Conservation (phyloP, 106 monocot genomes). For the Narthecium ossifragum region DNA sequence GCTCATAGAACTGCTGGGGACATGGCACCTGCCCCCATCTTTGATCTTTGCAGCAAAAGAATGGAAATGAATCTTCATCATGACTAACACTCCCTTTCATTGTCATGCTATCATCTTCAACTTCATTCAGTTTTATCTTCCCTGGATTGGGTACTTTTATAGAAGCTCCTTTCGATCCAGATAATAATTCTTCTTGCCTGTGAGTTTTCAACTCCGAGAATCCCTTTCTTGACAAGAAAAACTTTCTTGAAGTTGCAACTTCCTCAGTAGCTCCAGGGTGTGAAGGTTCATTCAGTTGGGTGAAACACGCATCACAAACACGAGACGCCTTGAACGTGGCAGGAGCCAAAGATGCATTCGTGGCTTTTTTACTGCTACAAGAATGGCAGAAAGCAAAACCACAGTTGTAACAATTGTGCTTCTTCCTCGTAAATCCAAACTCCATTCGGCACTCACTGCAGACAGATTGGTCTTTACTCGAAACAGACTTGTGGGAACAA, state of each 20-base stretch:
- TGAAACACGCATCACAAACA: conserved; percentile 68
- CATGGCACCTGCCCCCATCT: conserved; percentile 85
- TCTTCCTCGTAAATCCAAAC: conserved; percentile 81
- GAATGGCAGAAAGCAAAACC: conserved; percentile 60
- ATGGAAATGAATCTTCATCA: conserved; percentile 4
- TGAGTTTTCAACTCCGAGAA: conserved; percentile 21
- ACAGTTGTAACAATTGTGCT: conserved; percentile 84
- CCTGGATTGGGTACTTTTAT: conserved; percentile 25
- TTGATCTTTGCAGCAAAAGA: conserved; percentile 6
- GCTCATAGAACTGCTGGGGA: conserved; percentile 37
- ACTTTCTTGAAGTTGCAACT: conserved; percentile 25
- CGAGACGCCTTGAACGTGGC: conserved; percentile 40
- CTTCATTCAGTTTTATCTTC: conserved; percentile 14
- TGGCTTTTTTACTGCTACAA: conserved; percentile 58
- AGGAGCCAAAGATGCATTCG: conserved; percentile 54
- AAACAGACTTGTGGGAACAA: conserved; percentile 45
- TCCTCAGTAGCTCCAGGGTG: conserved; percentile 8
- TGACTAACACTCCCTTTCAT: conserved; percentile 9
- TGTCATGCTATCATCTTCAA: conserved; percentile 9
- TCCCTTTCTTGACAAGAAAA: conserved; percentile 6
- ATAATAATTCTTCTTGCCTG: conserved; percentile 17
- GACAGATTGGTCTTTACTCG: conserved; percentile 41
- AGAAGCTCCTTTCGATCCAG: conserved; percentile 27
- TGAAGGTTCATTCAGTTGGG: conserved; percentile 18
- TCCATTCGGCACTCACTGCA: conserved; percentile 54